phyloP scores from a whole-genome alignment of 306 rosid species.

The Quercus variabilis region DNA sequence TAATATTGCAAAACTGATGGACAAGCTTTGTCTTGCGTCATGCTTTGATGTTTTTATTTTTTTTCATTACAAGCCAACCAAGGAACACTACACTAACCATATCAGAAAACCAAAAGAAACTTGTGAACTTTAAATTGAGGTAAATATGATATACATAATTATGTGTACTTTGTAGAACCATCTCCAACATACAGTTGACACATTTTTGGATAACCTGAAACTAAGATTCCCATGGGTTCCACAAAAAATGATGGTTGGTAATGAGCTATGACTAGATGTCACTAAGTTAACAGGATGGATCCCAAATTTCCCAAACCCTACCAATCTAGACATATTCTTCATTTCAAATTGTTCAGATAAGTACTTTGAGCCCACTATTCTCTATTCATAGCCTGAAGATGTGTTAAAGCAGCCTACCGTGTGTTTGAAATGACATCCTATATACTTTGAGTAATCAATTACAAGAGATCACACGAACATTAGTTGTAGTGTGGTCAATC shows the following conservation, averaged over 20 bases:
- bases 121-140: background rate
- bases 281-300: background rate
- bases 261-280: background rate
- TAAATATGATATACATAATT: background rate
- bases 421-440: slow-evolving; percentile 3
- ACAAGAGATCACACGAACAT: background rate
- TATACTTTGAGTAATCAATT: slow-evolving; percentile 8
- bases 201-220: background rate
- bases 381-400: background rate
- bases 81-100: background rate
- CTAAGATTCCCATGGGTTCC: background rate
- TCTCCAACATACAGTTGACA: background rate
- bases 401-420: background rate
- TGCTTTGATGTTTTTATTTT: too few species aligned
- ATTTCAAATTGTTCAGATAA: background rate
- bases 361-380: background rate
- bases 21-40: too few species aligned
- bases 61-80: background rate
- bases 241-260: background rate
- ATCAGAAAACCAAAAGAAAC: background rate
- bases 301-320: background rate
- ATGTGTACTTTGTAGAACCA: too few species aligned
- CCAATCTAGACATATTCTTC: background rate
- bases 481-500: background rate
- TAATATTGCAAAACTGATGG: too few species aligned